phyloP scores from a whole-genome alignment of 164 flowering plant species.

The Vitis rupestris region DNA sequence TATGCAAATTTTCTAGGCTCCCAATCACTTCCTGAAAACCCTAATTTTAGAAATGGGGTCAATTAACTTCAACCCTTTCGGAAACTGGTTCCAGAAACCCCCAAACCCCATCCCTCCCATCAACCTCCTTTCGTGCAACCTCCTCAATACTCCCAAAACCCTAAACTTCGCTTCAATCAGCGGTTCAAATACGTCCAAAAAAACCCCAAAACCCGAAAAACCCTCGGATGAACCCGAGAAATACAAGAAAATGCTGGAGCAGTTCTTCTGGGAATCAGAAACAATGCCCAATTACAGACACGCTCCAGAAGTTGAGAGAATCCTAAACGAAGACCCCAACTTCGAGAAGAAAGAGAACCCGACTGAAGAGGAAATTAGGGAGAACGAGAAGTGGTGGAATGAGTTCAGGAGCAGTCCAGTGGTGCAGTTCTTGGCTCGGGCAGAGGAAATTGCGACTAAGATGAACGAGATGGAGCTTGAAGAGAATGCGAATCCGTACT shows the following conservation, averaged over 20 bases:
- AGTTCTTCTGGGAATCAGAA: constrained; percentile 76
- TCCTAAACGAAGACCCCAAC: constrained; percentile 55
- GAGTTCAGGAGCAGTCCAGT: constrained; percentile 53
- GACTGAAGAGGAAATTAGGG: constrained; percentile 58
- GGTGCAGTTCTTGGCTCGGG: constrained; percentile 46
- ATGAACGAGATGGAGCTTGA: constrained; percentile 60
- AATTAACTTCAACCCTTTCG: constrained; percentile 66
- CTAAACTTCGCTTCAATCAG: constrained; percentile 57
- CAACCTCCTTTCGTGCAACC: constrained; percentile 28
- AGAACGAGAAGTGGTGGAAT: constrained; percentile 61
- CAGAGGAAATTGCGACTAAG: constrained; percentile 53
- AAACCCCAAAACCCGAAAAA: constrained; percentile 17
- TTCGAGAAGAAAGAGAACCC: constrained; percentile 62
- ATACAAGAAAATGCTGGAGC: constrained; percentile 48
- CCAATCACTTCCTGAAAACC: not conserved
- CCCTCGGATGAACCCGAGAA: constrained; percentile 33
- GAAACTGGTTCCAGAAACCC: constrained; percentile 79
- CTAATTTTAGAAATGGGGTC: constrained; percentile 54
- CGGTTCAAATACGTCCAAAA: constrained; percentile 19
- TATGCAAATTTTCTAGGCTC: not conserved
- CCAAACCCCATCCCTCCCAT: constrained; percentile 44
- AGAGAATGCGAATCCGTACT: constrained; percentile 52
- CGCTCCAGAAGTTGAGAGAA: constrained; percentile 73
- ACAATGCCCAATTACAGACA: constrained; percentile 66
- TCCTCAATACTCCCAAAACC: constrained; percentile 23